These are phyloP conservation scores for Pseudocercospora crystallina DNA, from an alignment of 2,329 filamentous ascomycete species.

Conservation along the genomic window DNA sequence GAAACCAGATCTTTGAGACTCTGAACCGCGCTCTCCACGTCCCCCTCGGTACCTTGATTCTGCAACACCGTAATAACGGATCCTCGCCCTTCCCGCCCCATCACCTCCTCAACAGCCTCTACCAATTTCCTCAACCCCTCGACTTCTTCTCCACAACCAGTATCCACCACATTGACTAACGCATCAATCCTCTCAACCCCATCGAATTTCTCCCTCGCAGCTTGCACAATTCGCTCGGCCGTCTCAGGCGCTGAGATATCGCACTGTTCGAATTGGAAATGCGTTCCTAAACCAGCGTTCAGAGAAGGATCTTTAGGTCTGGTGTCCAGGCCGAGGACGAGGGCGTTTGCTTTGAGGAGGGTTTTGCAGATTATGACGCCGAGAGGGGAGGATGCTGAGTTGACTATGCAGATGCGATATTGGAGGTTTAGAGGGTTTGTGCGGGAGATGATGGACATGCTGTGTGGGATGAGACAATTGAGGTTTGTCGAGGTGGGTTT, in stretches of 20 bases:
- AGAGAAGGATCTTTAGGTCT: slow-evolving; percentile 17
- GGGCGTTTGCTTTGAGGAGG: slow-evolving; percentile 25
- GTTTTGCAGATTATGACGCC: slow-evolving; percentile 25
- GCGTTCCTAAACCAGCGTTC: slow-evolving; percentile 23
- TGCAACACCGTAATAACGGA: slow-evolving; percentile 14
- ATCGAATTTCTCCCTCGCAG: slow-evolving; percentile 22
- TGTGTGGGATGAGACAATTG: too few species aligned
- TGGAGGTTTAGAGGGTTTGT: slow-evolving; percentile 23
- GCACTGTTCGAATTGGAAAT: slow-evolving; percentile 24
- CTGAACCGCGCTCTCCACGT: too few species aligned
- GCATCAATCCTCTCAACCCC: slow-evolving; percentile 19
- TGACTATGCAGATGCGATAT: slow-evolving; percentile 24
- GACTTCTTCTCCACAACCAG: background rate
- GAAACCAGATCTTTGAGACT: background rate
- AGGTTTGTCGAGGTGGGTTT: too few species aligned
- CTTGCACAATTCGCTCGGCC: slow-evolving; percentile 10
- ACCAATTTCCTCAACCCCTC: slow-evolving; percentile 6
- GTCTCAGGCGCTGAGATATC: slow-evolving; percentile 5
- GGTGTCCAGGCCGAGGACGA: slow-evolving; percentile 25
- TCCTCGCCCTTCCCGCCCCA: slow-evolving; percentile 16
- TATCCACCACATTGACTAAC: slow-evolving; percentile 16
- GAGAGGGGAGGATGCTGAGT: slow-evolving; percentile 18
- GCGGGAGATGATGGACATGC: slow-evolving; percentile 25
- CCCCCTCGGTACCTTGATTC: too few species aligned
- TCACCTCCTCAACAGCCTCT: slow-evolving; percentile 8